These are phyloP conservation scores for Rehmannia glutinosa DNA, from an alignment of 257 asterid species.

Conservation along the genomic window DNA sequence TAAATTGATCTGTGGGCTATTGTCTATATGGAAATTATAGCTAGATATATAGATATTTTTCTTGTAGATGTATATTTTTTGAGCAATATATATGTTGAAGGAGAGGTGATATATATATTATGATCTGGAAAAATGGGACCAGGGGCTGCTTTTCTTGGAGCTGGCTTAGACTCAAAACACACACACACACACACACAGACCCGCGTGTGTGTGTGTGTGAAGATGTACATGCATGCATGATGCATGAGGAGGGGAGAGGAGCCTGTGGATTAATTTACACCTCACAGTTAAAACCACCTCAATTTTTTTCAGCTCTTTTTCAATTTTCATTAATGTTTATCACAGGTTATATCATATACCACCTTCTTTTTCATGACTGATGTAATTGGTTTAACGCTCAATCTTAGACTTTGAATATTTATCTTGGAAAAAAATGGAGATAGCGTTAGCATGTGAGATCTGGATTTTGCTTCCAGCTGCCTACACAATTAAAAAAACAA, in stretches of 20 bases:
- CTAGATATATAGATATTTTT: not conserved
- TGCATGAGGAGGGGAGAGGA: slow-evolving; percentile 40
- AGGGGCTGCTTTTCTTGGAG: slow-evolving; percentile 13
- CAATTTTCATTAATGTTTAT: slow-evolving; percentile 56
- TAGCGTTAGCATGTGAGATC: too few relatives aligned
- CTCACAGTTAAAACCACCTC: slow-evolving; percentile 23
- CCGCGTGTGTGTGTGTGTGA: slow-evolving; percentile 8
- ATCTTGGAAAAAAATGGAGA: slow-evolving; percentile 23
- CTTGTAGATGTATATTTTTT: not conserved
- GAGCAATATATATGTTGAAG: not conserved
- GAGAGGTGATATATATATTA: not conserved
- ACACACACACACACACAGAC: too few relatives aligned
- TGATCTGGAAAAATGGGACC: slow-evolving; percentile 5
- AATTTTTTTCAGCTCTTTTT: slow-evolving; percentile 30
- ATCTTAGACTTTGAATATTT: slow-evolving; percentile 29
- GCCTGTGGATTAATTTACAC: slow-evolving; percentile 56
- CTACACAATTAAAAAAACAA: too few relatives aligned
- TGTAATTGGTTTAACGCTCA: slow-evolving; percentile 39
- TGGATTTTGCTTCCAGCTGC: not conserved
- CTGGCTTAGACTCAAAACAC: slow-evolving; percentile 26
- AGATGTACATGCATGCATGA: slow-evolving; percentile 18
- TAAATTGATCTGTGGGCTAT: not conserved
- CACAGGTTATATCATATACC: slow-evolving; percentile 74
- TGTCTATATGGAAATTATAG: not conserved
- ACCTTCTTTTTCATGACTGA: slow-evolving; percentile 57